Evolutionary conservation across 1,284 basidiomycete genomes (phyloP), one percentile per base, ranked within the genome.

Genomic region (Cryptococcus floricola): DNA sequence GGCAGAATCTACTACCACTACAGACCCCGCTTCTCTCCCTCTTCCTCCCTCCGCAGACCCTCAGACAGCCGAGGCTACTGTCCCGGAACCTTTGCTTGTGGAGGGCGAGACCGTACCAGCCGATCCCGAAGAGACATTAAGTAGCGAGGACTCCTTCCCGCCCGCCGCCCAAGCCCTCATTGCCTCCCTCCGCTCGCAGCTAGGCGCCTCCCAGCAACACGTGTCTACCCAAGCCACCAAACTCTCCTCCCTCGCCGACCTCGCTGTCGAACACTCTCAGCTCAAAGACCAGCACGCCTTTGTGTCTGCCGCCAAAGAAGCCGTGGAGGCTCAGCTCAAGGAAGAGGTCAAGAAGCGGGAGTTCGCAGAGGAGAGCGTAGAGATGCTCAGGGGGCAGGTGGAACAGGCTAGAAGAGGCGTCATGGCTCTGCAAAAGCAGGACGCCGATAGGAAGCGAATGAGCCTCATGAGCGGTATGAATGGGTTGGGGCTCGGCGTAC

Each of bases 381-480:
- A 82, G 10, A 80, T 90, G 72, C 79, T 96, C 42, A 82, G 92
- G 34, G 82, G 84, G 18, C 93, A 91, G 71, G 88, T 95, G n/a
- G 91, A 95, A 67, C 88, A 92, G 73, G 91, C 89, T 75, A 81
- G 92, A 63, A 85, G 89, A 54, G 90, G 88, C 13, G 81, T 96
- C 41, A 93, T 94, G 89, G 82, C 87, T n/a, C 80, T 96, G 18
- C 91, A 95, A 73, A 74, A 74, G 50, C 85, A 86, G 37, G 77
- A 76, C 48, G 71, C 71, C 55, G 90, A 92, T 71, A 86, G 80
- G 66, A 82, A 87, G 62, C 80, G 87, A 42, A 82, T 83, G 68
- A 65, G 56, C 44, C 52, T 49, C 42, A 57, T 62, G 19, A 60
- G 62, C 9, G 87, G 85, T 67, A 46, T 53, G 16, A 68, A 54